Evolutionary conservation across 1,284 basidiomycete genomes (phyloP), one percentile per base, ranked within the genome.

Genomic region (Grifola frondosa): DNA sequence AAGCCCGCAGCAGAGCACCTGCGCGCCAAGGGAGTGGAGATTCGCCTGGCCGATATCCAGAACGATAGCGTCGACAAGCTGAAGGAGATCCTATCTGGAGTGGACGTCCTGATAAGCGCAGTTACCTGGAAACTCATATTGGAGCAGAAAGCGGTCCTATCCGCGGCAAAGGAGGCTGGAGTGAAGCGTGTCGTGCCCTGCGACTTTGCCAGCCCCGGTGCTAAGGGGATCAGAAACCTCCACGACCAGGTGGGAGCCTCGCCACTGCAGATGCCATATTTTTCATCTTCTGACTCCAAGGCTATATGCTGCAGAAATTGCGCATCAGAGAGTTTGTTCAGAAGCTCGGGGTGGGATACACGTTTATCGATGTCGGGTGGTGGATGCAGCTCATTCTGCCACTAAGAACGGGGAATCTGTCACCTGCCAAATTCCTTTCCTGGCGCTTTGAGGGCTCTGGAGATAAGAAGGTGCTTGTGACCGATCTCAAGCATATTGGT

Each of bases 351-450:
- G 30, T 56, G 12, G 39, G 44, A 7, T 49, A 60, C 37, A 60
- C 58, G 9, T 53, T 58, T 45, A 48, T 60, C 40, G 56, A 58
- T 44, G 49, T 58, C 40, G 58, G 58, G 25, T 60, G 56, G 54
- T 60, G 56, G 56, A 54, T 53, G 53, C 52, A 60, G 42, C 26
- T 53, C 21, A n/a, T 34, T n/a, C 40, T 58, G 12, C 52, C 58
- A n/a, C 22, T 33, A 9, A 28, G 38, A 10, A 15, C 40, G 6
- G 40, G 26, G n/a, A 43, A 34, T 19, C 9, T 17, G 3, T 11
- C 30, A 22, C 10, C 16, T 13, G 12, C 31, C 15, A 43, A 42
- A 21, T 25, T 40, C 13, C 10, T 31, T 4, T 22, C 23, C 16
- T 35, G 40, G 32, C 23, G 34, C 39, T 6, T 52, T 12, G 43